Evolutionary conservation across 139 green algal species (phyloP).

Genomic region (Micromonas commoda): DNA sequence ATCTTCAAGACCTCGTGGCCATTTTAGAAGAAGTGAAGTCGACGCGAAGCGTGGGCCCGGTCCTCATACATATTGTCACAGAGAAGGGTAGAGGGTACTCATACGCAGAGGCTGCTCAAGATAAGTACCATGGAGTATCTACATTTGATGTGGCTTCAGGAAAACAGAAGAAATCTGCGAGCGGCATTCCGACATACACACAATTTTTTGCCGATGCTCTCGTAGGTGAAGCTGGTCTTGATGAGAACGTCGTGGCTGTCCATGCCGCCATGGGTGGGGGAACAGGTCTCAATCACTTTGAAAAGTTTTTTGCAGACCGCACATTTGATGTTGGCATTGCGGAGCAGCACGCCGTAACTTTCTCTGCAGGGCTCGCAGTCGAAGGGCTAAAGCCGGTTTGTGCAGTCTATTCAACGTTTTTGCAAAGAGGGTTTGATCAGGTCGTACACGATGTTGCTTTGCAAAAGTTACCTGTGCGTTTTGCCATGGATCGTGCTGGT

Average conservation of each 20-base stretch:
- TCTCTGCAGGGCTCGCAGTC: constrained; percentile 85
- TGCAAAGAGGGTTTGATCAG: constrained; percentile 77
- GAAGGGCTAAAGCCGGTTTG: constrained; percentile 90
- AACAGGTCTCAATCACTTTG: constrained; percentile 66
- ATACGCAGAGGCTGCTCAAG: constrained; percentile 82
- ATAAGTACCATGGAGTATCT: constrained; percentile 96
- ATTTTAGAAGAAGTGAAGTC: constrained; percentile 76
- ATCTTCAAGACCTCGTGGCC: constrained; percentile 56
- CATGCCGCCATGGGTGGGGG: constrained; percentile 98
- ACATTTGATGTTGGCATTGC: constrained; percentile 98
- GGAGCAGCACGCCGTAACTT: constrained; percentile 96
- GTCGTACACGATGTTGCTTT: constrained; percentile 95
- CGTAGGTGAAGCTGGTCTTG: constrained; percentile 83
- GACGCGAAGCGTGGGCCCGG: constrained; percentile 73
- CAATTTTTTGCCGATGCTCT: constrained; percentile 97
- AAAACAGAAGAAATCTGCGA: constrained; percentile 69
- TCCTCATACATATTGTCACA: constrained; percentile 95
- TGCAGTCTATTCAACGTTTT: constrained; percentile 97
- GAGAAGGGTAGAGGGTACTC: constrained; percentile 95
- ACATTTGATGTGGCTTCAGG: constrained; percentile 92
- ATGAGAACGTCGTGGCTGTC: constrained; percentile 84
- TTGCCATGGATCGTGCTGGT: constrained; percentile 95
- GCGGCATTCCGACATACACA: constrained; percentile 72
- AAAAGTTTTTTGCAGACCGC: constrained; percentile 43
- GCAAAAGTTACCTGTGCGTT: constrained; percentile 96